Evolutionary conservation across 768 basidiomycete genomes (phyloP), one percentile per base, ranked within the genome.

Genomic region (Lactarius pseudohatsudake): DNA sequence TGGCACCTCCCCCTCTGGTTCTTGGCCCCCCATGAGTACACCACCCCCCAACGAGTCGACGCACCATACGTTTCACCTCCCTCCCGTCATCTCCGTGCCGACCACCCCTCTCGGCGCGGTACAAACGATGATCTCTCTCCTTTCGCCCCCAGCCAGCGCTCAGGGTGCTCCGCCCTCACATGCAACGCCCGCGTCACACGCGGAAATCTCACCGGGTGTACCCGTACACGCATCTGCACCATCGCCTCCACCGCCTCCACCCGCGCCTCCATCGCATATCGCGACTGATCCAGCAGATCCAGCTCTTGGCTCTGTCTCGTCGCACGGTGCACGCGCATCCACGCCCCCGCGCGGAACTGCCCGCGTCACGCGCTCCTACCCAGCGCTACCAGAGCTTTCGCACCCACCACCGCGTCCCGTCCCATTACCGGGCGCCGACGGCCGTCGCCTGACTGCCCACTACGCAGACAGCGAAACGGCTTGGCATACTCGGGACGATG

Each of bases 281-380:
- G 18, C n/a, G 11, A 20, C 32, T 13, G 65, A 66, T 16, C 6
- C 50, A 20, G 22, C n/a, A 16, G 6, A 6, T 26, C 61, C 34
- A 3, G 22, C 0, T 26, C 22, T 45, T 13, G 18, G 22, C 18
- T 62, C 57, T 4, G 1, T 36, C 30, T 53, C 61, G 1, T 58
- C 61, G 22, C 60, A 62, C 10, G 40, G 58, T n/a, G 55, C 18
- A 0, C 57, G 47, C 7, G 16, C 22, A 15, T 0, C 10, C 20
- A 66, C 65, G 28, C 61, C 65, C 6, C 61, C 65, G 22, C 57
- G 60, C 26, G 57, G 47, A 38, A 11, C 30, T 15, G 28, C 57
- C 5, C 65, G 50, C 30, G 26, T 30, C 22, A 45, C 60, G 26
- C 38, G 61, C 20, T 53, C 61, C 10, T 43, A 62, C 22, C 57